Conservation (phyloP, 2,329 filamentous ascomycete genomes). For the Blumeria graminis region DNA sequence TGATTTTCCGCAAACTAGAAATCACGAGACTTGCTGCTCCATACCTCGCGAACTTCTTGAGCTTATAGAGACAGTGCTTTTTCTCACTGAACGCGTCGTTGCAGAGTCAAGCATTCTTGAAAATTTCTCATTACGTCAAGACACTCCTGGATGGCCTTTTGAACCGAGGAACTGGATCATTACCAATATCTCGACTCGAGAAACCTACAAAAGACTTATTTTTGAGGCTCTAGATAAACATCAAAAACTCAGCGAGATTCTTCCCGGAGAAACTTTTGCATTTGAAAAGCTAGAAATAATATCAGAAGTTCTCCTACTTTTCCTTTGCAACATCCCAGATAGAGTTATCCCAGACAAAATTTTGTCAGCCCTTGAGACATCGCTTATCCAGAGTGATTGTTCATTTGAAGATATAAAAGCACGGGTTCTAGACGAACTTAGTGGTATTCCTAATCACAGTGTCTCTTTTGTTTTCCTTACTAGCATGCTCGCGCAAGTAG, state of each 20-base stretch:
- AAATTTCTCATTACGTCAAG: conserved; percentile 24
- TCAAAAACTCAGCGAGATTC: conserved; percentile 30
- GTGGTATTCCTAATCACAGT: conserved; percentile 50
- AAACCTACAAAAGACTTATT: conserved; percentile 15
- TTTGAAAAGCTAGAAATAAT: conserved; percentile 52
- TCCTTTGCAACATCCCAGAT: conserved; percentile 51
- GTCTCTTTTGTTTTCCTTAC: conserved; percentile 77
- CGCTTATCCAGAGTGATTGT: conserved; percentile 22
- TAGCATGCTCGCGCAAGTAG: conserved; percentile 42
- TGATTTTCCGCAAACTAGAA: conserved; percentile 16
- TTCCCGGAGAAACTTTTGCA: conserved; percentile 37
- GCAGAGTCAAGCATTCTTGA: conserved; percentile 40
- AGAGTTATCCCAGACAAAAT: conserved; percentile 48
- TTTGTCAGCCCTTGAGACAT: conserved; percentile 45
- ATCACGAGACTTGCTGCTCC: conserved; percentile 42
- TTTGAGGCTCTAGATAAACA: conserved; percentile 54
- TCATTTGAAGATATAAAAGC: conserved; percentile 30
- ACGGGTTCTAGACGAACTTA: conserved; percentile 49
- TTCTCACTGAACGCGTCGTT: conserved; percentile 27
- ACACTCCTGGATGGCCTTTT: conserved; percentile 35
- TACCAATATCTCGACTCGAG: conserved; percentile 17
- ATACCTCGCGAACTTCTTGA: conserved; percentile 76
- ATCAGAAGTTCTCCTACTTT: conserved; percentile 45
- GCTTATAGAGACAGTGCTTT: conserved; percentile 56
- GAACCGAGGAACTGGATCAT: conserved; percentile 14